A percentile compares a stretch with the other conserved stretches of the same genome.
phyloP scores from a whole-genome alignment of 345 rosid genomes.

The Syzygium oleosum region DNA sequence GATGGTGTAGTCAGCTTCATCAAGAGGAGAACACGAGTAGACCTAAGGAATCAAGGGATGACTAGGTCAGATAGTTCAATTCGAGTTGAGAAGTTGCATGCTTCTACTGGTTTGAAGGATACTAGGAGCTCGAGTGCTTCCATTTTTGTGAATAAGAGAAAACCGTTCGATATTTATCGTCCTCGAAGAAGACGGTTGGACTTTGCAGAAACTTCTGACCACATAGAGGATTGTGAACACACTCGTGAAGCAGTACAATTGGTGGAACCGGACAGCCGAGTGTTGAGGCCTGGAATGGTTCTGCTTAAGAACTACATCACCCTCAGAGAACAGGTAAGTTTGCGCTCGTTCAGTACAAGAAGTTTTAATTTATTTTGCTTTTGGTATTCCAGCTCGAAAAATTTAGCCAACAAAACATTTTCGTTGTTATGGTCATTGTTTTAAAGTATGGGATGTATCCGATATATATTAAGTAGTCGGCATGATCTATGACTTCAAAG shows the following conservation, averaged over 20 bases:
- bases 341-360: neutral
- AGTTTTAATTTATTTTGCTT: neutral
- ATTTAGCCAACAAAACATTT: neutral
- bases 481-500: neutral
- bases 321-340: conserved; percentile 25
- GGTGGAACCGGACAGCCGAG: neutral
- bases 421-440: neutral
- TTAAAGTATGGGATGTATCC: neutral
- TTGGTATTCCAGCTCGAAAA: neutral
- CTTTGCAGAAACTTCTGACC: neutral
- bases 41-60: neutral
- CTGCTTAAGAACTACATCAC: conserved; percentile 30
- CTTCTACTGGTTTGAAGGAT: neutral
- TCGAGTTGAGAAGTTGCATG: neutral
- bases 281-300: conserved; percentile 54
- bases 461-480: neutral
- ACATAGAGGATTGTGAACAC: neutral
- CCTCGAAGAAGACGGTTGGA: neutral
- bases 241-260: neutral
- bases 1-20: neutral
- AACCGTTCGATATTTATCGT: conserved; percentile 25
- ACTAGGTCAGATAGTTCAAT: neutral
- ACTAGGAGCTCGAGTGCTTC: neutral
- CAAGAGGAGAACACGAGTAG: neutral
- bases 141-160: neutral